Base-by-base conservation (phyloP, 192 early-diverging fungal species). In the Mortierella hygrophila region DNA sequence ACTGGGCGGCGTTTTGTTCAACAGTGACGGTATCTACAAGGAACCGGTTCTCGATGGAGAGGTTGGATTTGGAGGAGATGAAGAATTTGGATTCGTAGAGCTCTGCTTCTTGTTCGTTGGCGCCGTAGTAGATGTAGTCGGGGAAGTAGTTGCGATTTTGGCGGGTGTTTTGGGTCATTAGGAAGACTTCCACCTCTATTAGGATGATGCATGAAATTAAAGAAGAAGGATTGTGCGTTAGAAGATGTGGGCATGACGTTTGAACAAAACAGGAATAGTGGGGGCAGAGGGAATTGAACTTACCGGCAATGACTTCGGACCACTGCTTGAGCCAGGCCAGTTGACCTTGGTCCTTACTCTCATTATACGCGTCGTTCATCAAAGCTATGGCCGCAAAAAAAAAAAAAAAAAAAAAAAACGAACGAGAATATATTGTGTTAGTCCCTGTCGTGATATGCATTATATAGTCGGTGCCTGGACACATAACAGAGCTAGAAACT, bases 141-240 rank as follows among this genome's bases (percentile, higher is more conserved):
- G 84, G 84, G 57, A 86, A 86, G 49, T 70, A 81, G 72, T 86
- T 81, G 47, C 79, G 79, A 68, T 86, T 86, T n/a, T 86, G 84
- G 18, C 84, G 78, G 6, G 78, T 63, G 18, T 63, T 41, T 16
- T 80, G 54, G 6, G 75, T 69, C 76, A 86, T 77, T n/a, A 76
- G 70, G 63, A 76, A 72, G n/a, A 70, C 65, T 37, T 86, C 84
- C 18, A 81, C 79, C 75, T 86, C 84, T 86, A 42, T 21, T 10
- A n/a, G 21, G 35, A 13, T 21, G 18, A 6, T 20, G 49, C 0
- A 18, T 5, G 57, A 18, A 72, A 40, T 40, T 40, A 47, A 23
- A 10, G 23, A 47, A 35, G 7, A 10, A 29, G n/a, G n/a, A 38
- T 26, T 4, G 1, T 47, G 15, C 26, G 41, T 68, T 11, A 32